These are phyloP conservation scores for Acanthamoeba royreba DNA, from an alignment of 208 protist species.

Conservation along the genomic window DNA sequence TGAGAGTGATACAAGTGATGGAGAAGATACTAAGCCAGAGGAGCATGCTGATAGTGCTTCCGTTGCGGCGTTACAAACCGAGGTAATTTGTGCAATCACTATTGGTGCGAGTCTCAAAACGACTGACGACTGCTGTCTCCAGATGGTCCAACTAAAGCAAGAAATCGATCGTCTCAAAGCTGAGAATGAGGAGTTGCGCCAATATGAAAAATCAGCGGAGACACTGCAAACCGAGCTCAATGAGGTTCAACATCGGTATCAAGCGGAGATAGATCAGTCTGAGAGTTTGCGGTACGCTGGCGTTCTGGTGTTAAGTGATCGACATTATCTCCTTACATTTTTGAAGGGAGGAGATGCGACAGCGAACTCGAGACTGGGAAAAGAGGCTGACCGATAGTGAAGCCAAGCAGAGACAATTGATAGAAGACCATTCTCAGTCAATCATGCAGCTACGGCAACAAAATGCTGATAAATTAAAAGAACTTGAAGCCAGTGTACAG, in stretches of 20 bases:
- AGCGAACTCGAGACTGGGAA: not conserved
- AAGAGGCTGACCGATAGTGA: not conserved
- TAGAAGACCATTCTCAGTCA: not conserved
- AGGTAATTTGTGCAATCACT: no score
- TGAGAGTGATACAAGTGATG: no score
- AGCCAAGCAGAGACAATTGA: not conserved
- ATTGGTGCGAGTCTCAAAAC: no score
- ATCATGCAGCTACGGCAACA: not conserved
- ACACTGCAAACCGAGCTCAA: not conserved
- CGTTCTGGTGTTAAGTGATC: no score
- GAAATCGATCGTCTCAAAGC: not conserved
- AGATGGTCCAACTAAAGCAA: not conserved
- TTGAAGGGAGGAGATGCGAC: not conserved
- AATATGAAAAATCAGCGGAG: not conserved
- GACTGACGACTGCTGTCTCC: no score
- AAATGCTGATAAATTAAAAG: not conserved
- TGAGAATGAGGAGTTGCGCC: constrained; percentile 5
- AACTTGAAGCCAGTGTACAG: not conserved
- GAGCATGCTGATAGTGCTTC: no score
- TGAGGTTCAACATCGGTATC: not conserved
- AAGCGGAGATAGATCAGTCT: not conserved
- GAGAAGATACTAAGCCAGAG: no score
- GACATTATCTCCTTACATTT: no score
- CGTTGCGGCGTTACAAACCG: no score
- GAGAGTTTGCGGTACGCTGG: not conserved